Evolutionary conservation across 176 grass and related monocot species (phyloP), one percentile per base, ranked within the genome.

Genomic region (Lolium perenne): DNA sequence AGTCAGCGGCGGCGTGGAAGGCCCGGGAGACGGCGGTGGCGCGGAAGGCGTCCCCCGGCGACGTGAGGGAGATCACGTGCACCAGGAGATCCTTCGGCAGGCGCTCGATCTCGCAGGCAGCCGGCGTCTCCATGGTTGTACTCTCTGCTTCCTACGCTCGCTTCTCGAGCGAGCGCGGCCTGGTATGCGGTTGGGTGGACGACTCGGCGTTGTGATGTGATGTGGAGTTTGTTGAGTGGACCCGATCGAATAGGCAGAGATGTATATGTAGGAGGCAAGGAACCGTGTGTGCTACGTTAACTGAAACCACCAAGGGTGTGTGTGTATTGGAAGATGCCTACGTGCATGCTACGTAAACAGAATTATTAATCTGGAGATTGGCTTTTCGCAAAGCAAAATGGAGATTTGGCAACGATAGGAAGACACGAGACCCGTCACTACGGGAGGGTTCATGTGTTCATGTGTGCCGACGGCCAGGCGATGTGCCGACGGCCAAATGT

Each of bases 1-100:
- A 90, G 23, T 85, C 83, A 12, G 92, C 90, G 16, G 92, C 87
- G 22, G 88, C 56, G 55, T 25, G 85, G 83, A 94, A 94, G 61
- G 83, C 70, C 4, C 71, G 29, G 17, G 88, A 94, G 38, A 92
- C 88, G 8, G 53, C 58, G 20, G 90, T 17, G 35, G 29, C 38
- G 21, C 7, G 71, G 46, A 49, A 50, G 71, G 71, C 71, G 7
- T 74, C 71, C 2, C 2, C 45, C 12, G 71, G 71, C 46, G 71
- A 74, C 6, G 71, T 74, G 71, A 16, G 46, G 0, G 71, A 74
- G 21, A 74, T 74, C 43, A 74, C 38, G 7, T 41, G 16, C 66
- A 41, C 66, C 41, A 43, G 0, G 71, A 74, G n/a, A 74, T 74
- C 43, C 67, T 71, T 18, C 67, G 67, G 67, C 67, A 71, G 67